phyloP scores from a whole-genome alignment of 2,329 filamentous ascomycete genomes.

The Aspergillus japonicus region DNA sequence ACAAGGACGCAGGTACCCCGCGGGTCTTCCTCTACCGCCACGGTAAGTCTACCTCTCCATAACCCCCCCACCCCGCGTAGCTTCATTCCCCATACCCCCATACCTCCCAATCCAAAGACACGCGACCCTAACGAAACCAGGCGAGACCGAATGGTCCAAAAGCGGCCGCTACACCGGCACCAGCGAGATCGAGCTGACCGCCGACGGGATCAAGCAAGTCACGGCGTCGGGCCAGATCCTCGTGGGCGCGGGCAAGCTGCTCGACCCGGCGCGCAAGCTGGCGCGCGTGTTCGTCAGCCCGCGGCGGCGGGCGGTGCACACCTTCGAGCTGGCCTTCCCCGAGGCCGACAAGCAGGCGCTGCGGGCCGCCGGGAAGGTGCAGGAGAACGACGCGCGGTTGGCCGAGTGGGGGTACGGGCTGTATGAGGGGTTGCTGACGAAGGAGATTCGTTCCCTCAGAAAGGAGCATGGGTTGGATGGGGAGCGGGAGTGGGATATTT shows the following conservation, averaged over 20 bases:
- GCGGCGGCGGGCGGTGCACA: slow-evolving; percentile 48
- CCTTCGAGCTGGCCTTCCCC: slow-evolving; percentile 48
- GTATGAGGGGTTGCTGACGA: slow-evolving; percentile 58
- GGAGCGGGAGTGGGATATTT: slow-evolving; percentile 56
- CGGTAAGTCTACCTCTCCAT: slow-evolving; percentile 24
- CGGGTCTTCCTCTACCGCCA: slow-evolving; percentile 40
- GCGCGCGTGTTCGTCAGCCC: slow-evolving; percentile 53
- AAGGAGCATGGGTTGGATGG: slow-evolving; percentile 49
- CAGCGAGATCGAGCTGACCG: slow-evolving; percentile 51
- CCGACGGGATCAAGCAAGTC: slow-evolving; percentile 47
- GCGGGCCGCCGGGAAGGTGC: slow-evolving; percentile 35
- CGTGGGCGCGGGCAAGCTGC: slow-evolving; percentile 52
- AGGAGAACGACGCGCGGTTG: slow-evolving; percentile 50
- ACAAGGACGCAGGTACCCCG: slow-evolving; percentile 37
- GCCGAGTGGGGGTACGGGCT: slow-evolving; percentile 64
- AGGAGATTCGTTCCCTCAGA: slow-evolving; percentile 52
- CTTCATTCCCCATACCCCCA: not conserved
- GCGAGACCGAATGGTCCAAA: slow-evolving; percentile 13
- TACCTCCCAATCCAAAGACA: not conserved
- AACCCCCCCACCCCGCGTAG: too few relatives aligned
- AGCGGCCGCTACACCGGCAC: slow-evolving; percentile 61
- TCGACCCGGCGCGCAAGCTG: slow-evolving; percentile 49
- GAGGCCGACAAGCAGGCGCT: slow-evolving; percentile 25
- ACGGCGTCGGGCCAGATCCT: slow-evolving; percentile 44
- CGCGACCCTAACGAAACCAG: not conserved